These are phyloP conservation scores for Xylaria sp. DNA, from an alignment of 2,329 filamentous ascomycete species.

Conservation along the genomic window DNA sequence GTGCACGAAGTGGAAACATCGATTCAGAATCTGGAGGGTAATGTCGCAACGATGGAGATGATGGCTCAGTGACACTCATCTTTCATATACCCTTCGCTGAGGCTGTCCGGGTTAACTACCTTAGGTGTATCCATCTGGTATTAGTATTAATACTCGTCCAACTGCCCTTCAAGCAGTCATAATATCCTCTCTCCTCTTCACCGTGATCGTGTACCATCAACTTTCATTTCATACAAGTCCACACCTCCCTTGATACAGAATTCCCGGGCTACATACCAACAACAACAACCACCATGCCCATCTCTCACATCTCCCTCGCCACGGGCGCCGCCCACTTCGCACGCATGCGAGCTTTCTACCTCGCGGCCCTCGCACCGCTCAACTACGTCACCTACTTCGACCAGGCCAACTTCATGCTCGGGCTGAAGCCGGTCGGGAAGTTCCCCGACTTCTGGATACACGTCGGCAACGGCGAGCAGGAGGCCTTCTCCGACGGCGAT, in stretches of 20 bases:
- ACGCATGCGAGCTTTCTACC: conserved; percentile 39
- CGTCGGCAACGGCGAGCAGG: conserved; percentile 35
- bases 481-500: conserved; percentile 18
- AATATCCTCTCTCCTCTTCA: neutral
- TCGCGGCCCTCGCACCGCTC: conserved; percentile 34
- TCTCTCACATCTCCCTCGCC: conserved; percentile 38
- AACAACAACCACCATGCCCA: conserved; percentile 28
- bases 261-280: neutral
- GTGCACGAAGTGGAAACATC: too few relatives aligned
- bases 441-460: conserved; percentile 40
- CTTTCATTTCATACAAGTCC: neutral
- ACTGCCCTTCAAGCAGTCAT: neutral
- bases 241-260: too few relatives aligned
- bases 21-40: neutral
- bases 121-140: neutral
- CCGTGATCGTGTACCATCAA: too few relatives aligned
- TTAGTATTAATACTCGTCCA: neutral
- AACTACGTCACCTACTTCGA: conserved; percentile 38
- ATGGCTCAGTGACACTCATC: neutral
- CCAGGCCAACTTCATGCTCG: conserved; percentile 31
- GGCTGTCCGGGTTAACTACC: neutral
- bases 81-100: neutral
- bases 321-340: conserved; percentile 34
- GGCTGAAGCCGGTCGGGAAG: conserved; percentile 28
- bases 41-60: neutral